Conservation (phyloP, 2,329 filamentous ascomycete species). For the Fusarium pseudograminearum region DNA sequence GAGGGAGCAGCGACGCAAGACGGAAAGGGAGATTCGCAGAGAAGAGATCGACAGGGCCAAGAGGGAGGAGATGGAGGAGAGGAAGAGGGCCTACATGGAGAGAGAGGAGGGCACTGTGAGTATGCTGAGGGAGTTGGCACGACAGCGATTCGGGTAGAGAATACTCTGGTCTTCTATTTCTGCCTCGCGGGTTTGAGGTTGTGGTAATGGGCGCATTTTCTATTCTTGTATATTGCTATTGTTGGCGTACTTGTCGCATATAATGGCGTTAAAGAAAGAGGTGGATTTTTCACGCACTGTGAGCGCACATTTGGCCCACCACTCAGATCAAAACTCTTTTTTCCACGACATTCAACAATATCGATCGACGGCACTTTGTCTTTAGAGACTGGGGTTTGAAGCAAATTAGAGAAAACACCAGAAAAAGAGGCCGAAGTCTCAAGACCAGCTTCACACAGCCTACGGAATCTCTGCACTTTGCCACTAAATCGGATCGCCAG, state of each 20-base stretch:
- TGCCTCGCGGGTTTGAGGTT: neutral
- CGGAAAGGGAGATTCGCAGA: conserved; percentile 82
- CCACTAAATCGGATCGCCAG: neutral
- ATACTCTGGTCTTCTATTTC: neutral
- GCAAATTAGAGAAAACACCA: neutral
- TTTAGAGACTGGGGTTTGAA: neutral
- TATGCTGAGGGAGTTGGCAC: conserved; percentile 82
- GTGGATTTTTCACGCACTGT: conserved; percentile 44
- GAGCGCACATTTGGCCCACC: conserved; percentile 47
- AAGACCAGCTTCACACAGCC: neutral
- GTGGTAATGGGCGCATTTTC: neutral
- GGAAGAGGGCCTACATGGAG: conserved; percentile 73
- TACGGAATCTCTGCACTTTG: neutral
- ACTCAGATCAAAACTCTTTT: conserved; percentile 48
- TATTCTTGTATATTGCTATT: conserved; percentile 1
- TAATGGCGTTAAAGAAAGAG: neutral
- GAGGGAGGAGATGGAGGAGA: conserved; percentile 83
- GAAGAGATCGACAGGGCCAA: conserved; percentile 84
- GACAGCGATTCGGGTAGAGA: conserved; percentile 76
- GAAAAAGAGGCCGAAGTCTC: neutral
- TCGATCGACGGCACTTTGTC: conserved; percentile 10
- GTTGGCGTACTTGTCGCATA: neutral
- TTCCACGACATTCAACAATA: conserved; percentile 34
- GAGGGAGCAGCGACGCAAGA: conserved; percentile 78
- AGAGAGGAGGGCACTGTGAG: conserved; percentile 89